phyloP scores from a whole-genome alignment of 1,139 yeast genomes.

The Candida buenavistaensis region DNA sequence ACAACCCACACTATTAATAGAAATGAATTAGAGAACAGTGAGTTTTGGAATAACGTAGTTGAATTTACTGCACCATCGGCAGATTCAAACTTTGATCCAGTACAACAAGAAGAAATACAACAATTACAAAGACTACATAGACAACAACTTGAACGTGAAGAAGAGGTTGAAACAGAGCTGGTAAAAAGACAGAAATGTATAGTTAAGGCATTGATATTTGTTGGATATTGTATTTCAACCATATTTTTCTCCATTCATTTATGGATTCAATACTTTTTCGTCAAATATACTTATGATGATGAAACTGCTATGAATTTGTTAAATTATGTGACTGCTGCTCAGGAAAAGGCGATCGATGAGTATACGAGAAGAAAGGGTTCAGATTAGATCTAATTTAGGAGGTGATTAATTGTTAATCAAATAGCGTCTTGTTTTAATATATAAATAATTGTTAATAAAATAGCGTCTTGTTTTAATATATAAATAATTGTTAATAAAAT shows the following conservation, averaged over 20 bases:
- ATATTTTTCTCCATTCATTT: constrained; percentile 10
- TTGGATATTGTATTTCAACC: constrained; percentile 15
- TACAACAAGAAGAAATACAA: constrained; percentile 6
- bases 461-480: no score
- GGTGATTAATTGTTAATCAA: no score
- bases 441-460: no score
- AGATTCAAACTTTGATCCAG: constrained; percentile 3
- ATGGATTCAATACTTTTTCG: constrained; percentile 12
- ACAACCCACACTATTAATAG: not conserved
- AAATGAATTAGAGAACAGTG: constrained; percentile 3
- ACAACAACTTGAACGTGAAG: not conserved
- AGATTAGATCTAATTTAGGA: not conserved
- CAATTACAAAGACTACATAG: constrained; percentile 4
- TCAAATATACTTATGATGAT: constrained; percentile 13
- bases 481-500: no score
- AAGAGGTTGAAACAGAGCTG: not conserved
- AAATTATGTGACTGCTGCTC: constrained; percentile 13
- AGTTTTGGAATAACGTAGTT: constrained; percentile 3
- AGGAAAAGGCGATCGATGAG: constrained; percentile 13
- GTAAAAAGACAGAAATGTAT: constrained; percentile 4
- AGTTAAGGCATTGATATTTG: constrained; percentile 8
- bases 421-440: no score
- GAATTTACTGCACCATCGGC: constrained; percentile 1
- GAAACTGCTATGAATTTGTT: constrained; percentile 12
- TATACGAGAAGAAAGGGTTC: constrained; percentile 8